phyloP scores from a whole-genome alignment of 768 basidiomycete species.

The Boletus vinaceobasis region DNA sequence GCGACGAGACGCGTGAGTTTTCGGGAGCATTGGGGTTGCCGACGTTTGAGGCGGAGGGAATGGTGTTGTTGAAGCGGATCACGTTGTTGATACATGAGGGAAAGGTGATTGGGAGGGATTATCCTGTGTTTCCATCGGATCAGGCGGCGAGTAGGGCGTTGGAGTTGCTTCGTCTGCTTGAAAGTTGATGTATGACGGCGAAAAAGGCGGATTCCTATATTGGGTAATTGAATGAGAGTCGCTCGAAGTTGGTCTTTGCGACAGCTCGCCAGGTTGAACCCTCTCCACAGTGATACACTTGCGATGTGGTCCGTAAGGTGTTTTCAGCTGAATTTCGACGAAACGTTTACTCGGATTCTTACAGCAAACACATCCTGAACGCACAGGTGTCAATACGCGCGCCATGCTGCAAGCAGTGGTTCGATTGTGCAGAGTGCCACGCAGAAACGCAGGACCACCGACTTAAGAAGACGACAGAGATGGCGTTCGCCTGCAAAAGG shows the following conservation, averaged over 20 bases:
- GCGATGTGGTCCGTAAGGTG: conserved; percentile 27
- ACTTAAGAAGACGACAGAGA: conserved; percentile 75
- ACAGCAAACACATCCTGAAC: conserved; percentile 93
- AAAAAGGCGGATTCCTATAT: neutral
- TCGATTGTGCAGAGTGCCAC: conserved; percentile 95
- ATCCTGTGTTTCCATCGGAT: conserved; percentile 24
- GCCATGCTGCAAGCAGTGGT: conserved; percentile 98
- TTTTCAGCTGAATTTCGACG: neutral
- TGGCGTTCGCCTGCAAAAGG: conserved; percentile 82
- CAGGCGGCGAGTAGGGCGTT: conserved; percentile 12
- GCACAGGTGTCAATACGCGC: conserved; percentile 95
- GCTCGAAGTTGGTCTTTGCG: too few relatives aligned
- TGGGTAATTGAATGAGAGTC: neutral
- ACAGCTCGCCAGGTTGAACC: neutral
- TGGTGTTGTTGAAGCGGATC: conserved; percentile 20
- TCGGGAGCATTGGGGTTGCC: conserved; percentile 13
- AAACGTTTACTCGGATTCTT: neutral
- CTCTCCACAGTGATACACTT: neutral
- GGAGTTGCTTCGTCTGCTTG: neutral
- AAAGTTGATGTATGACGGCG: neutral
- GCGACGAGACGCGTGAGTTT: conserved; percentile 12
- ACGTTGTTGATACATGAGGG: conserved; percentile 15
- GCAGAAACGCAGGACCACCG: conserved; percentile 75
- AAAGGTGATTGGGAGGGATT: conserved; percentile 12
- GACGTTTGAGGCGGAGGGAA: conserved; percentile 16